A percentile compares a stretch with the other conserved stretches of the same genome.
phyloP scores from a whole-genome alignment of 2,329 filamentous ascomycete genomes.

The Penicillium brevicompactum region DNA sequence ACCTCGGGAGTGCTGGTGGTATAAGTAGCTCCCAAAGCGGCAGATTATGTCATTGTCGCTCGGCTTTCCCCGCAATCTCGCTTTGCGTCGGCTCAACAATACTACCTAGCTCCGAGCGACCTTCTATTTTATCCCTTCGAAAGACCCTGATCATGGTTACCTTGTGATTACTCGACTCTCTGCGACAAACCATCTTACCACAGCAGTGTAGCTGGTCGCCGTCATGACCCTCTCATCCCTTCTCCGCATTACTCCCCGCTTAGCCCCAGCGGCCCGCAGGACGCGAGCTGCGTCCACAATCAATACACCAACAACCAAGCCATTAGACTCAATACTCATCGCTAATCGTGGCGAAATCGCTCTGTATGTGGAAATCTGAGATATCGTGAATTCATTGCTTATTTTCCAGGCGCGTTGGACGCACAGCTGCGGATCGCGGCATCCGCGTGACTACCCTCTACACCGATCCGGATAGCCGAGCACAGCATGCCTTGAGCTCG shows the following conservation, averaged over 20 bases:
- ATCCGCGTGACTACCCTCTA: slow-evolving; percentile 94
- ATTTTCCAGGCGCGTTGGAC: slow-evolving; percentile 69
- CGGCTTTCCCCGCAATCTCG: slow-evolving; percentile 39
- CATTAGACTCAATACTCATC: slow-evolving; percentile 80
- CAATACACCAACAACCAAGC: slow-evolving; percentile 31
- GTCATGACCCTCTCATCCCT: slow-evolving; percentile 41
- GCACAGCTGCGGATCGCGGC: slow-evolving; percentile 83
- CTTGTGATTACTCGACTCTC: neutral
- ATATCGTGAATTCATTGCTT: slow-evolving; percentile 6
- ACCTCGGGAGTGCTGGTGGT: neutral
- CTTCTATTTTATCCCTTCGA: slow-evolving; percentile 5
- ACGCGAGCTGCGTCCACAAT: slow-evolving; percentile 34
- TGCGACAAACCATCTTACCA: neutral
- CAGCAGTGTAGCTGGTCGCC: slow-evolving; percentile 13
- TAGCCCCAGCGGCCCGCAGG: slow-evolving; percentile 33
- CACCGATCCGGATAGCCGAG: slow-evolving; percentile 83
- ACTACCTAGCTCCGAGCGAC: slow-evolving; percentile 10
- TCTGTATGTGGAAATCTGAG: slow-evolving; percentile 50
- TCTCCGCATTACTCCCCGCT: slow-evolving; percentile 43
- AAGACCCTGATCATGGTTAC: slow-evolving; percentile 12
- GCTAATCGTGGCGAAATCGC: slow-evolving; percentile 98
- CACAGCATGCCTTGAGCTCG: slow-evolving; percentile 85
- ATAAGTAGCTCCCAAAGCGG: neutral
- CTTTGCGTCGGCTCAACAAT: slow-evolving; percentile 39
- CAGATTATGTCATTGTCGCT: slow-evolving; percentile 9